Evolutionary conservation across 345 rosid species (phyloP), one percentile per base, ranked within the genome.

Genomic region (Melaleuca alternifolia): DNA sequence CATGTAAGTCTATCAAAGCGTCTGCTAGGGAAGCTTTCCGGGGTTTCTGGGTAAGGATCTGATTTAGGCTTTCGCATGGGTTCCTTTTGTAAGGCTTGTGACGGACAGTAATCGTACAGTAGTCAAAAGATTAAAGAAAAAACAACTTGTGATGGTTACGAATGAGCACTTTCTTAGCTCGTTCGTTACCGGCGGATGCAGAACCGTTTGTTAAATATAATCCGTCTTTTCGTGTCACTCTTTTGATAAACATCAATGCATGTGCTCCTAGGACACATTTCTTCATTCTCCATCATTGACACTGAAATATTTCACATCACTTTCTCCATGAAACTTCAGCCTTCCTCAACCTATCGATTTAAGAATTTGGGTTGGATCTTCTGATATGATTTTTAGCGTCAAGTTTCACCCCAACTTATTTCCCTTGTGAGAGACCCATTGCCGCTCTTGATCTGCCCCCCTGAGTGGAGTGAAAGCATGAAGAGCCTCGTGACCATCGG

Each of bases 71-170:
- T 61, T 28, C 75, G 11, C 10, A 28, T n/a, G 23, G 21, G 41
- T 30, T 62, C 76, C 41, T 28, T 15, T 28, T 71, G 48, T 20
- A 41, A 33, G 48, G 48, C 26, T 12, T 33, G 79, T 71, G 79
- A 33, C 18, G 48, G 48, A 71, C 54, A 48, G 54, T 12, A 26
- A 53, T 30, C 26, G 81, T 20, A 33, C 48, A 15, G 62, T n/a
- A 86, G 84, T 91, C 86, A 94, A 93, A 93, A 95, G 93, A 92
- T 85, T 6, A 41, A 44, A 71, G 6, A 37, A 71, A 71, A 30
- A 71, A 18, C 10, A 24, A 6, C 81, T 71, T 37, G 81, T 37
- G 81, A 21, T 71, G 81, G 5, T 48, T 37, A 18, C 18, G 12
- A 37, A 33, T 48, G 24, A 5, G 13, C 48, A 37, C 48, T 37